Percentiles rank a stretch among this genome's conserved stretches.
Conservation (phyloP, 768 basidiomycete genomes). For the Suillus discolor region DNA sequence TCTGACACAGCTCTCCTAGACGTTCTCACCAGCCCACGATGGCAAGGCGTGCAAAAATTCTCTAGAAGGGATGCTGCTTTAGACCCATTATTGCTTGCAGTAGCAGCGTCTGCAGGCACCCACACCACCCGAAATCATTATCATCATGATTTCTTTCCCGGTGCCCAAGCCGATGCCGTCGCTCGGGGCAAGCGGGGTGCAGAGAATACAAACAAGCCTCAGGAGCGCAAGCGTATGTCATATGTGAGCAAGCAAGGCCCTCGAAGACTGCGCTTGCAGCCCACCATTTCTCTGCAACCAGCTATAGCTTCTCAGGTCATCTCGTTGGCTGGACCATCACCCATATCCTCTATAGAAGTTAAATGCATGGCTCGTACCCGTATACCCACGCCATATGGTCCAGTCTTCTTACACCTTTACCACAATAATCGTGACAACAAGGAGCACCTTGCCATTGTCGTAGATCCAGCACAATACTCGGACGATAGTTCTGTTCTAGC, state of each 20-base stretch:
- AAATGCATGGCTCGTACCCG: constrained; percentile 97
- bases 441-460: constrained; percentile 94
- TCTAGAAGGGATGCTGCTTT: constrained; percentile 70
- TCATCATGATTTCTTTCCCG: constrained; percentile 70
- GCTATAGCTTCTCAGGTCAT: constrained; percentile 9
- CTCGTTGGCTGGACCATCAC: constrained; percentile 5
- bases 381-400: constrained; percentile 94
- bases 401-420: constrained; percentile 92
- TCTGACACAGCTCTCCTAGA: constrained; percentile 69
- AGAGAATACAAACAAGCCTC: constrained; percentile 38
- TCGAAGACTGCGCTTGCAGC: constrained; percentile 56
- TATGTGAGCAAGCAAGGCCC: constrained; percentile 82
- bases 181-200: constrained; percentile 55
- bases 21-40: constrained; percentile 58
- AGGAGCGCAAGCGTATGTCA: constrained; percentile 49
- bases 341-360: constrained; percentile 50
- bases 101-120: constrained; percentile 72
- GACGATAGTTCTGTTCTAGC: constrained; percentile 38
- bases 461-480: constrained; percentile 85
- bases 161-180: constrained; percentile 41
- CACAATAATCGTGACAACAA: constrained; percentile 91
- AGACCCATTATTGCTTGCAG: constrained; percentile 79
- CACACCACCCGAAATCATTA: constrained; percentile 86
- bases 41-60: constrained; percentile 40
- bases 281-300: constrained; percentile 23